Base-by-base conservation (phyloP, 1,284 basidiomycete genomes). In the Pholiota adiposa region DNA sequence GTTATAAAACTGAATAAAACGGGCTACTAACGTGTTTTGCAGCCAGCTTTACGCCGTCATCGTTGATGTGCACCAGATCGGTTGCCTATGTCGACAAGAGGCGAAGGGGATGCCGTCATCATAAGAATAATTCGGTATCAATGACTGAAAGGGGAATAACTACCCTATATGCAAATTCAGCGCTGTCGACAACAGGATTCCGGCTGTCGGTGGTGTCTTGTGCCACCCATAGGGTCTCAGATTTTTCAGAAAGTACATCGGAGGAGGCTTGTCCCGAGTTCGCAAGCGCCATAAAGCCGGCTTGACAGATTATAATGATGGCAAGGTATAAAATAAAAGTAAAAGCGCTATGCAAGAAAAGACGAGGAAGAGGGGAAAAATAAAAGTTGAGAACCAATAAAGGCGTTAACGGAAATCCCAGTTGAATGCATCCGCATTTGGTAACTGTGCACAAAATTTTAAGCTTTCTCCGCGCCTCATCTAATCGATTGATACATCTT, bases 31-130 rank as follows among this genome's bases (percentile, higher is more conserved):
- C 88, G 69, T 87, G 81, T 74, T 76, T 77, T 27, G 88, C 87
- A 41, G 87, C 88, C 44, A 73, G 72, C 58, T 78, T 77, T n/a
- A 90, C 79, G 18, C 86, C 87, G 18, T 79, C 73, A 19, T 82
- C 75, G 67, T 84, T 81, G 53, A 90, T 78, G 49, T 77, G 74
- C 3, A 89, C 86, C n/a, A 88, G 63, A 63, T 82, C 75, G 2
- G 83, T 86, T 66, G 78, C 75, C 86, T 88, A 54, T 14, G 27
- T 36, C 6, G 16, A 36, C 14, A 56, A 41, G 65, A 57, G 49
- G 27, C 36, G 57, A 59, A 63, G 31, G 16, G 11, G 51, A 61
- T 43, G 56, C 27, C 54, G 60, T 56, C 44, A 65, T 56, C 52
- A 57, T 21, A n/a, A 46, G 41, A 55, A 23, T 25, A 41, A 27